Percentiles rank a stretch among this genome's conserved stretches.
Conservation (phyloP, 129 eudicot species). For the Helichrysum umbraculigerum region DNA sequence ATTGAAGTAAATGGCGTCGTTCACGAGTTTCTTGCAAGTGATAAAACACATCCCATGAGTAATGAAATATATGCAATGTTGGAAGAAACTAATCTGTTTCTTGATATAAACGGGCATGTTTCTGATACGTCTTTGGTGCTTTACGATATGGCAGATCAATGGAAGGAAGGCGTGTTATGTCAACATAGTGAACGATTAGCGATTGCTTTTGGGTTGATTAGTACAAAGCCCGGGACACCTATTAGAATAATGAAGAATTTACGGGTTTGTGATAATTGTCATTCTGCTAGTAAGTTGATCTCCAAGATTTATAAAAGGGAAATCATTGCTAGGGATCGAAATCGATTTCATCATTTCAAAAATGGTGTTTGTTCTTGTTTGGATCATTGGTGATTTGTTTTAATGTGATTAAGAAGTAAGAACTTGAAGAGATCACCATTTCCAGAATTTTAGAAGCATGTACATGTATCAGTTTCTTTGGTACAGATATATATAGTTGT, state of each 20-base stretch:
- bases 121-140: constrained; percentile 20
- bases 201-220: constrained; percentile 20
- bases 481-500: too few species aligned
- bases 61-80: constrained; percentile 22
- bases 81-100: constrained; percentile 21
- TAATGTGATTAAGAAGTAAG: neutral
- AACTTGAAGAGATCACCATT: neutral
- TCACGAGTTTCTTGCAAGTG: constrained; percentile 25
- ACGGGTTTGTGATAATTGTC: constrained; percentile 20
- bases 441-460: too few species aligned
- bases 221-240: constrained; percentile 17
- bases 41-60: constrained; percentile 20
- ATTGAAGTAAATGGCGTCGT: constrained; percentile 20
- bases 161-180: constrained; percentile 16
- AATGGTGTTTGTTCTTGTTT: constrained; percentile 3
- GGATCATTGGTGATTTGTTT: constrained; percentile 18
- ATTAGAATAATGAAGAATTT: constrained; percentile 29
- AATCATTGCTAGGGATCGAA: constrained; percentile 22
- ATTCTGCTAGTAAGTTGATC: constrained; percentile 16
- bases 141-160: constrained; percentile 13
- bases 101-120: neutral
- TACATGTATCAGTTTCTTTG: too few species aligned
- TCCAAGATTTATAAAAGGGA: constrained; percentile 18
- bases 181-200: constrained; percentile 23
- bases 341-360: constrained; percentile 22